Percentiles rank a stretch among this genome's conserved stretches.
Evolutionary conservation across 768 basidiomycete genomes (phyloP).

Genomic region (Neoboletus brunneissimus): DNA sequence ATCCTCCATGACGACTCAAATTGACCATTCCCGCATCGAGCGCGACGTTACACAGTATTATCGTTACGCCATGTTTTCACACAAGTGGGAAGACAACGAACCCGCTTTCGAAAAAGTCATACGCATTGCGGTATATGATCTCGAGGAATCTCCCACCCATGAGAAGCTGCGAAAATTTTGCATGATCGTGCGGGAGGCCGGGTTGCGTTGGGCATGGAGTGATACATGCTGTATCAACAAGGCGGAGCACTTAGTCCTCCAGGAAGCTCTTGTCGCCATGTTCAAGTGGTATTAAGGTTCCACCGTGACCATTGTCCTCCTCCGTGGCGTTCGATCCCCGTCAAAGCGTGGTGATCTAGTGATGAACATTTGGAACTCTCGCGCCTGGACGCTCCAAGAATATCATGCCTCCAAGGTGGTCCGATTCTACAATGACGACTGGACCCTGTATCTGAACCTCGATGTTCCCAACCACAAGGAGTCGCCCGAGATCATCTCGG

Average conservation of each 20-base stretch:
- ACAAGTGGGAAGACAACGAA: neutral
- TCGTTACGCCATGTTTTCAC: too few relatives aligned
- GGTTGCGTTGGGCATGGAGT: neutral
- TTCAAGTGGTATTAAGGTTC: neutral
- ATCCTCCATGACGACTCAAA: neutral
- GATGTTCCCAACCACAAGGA: too few relatives aligned
- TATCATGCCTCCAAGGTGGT: too few relatives aligned
- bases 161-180: neutral
- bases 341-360: neutral
- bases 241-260: neutral
- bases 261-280: neutral
- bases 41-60: too few relatives aligned
- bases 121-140: neutral
- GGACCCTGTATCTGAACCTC: too few relatives aligned
- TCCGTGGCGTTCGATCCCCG: neutral
- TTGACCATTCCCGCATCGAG: too few relatives aligned
- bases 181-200: neutral
- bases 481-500: too few relatives aligned
- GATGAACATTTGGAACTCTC: neutral
- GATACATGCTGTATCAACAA: neutral
- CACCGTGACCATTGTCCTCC: neutral
- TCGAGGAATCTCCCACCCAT: neutral
- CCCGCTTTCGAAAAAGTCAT: neutral
- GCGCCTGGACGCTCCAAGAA: too few relatives aligned
- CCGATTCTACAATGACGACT: too few relatives aligned